Conservation (phyloP, 164 flowering plant species). For the Tetracentron sinense region DNA sequence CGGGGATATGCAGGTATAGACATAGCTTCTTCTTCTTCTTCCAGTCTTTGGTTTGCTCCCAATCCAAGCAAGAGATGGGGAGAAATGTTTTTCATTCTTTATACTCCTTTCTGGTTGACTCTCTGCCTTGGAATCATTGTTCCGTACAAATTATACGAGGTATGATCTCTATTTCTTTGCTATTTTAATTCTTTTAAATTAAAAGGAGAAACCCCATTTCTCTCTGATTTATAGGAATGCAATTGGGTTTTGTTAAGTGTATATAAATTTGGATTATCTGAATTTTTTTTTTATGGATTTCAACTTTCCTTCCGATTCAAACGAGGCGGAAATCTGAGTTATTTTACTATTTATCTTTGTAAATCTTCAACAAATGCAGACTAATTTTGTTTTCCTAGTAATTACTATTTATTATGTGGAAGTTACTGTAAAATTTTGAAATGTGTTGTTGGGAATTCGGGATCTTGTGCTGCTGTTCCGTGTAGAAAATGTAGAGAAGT, state of each 20-base stretch:
- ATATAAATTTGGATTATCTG: too few species aligned
- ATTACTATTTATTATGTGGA: too few species aligned
- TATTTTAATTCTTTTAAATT: not conserved
- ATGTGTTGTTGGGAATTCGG: not conserved
- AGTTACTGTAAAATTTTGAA: not conserved
- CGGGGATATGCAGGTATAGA: conserved; percentile 4
- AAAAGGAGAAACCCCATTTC: too few species aligned
- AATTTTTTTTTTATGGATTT: too few species aligned
- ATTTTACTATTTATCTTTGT: too few species aligned
- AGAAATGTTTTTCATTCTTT: conserved; percentile 76
- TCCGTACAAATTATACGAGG: conserved; percentile 91
- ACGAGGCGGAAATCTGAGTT: too few species aligned
- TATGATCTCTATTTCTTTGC: not conserved
- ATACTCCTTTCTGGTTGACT: conserved; percentile 97
- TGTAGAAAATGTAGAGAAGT: not conserved
- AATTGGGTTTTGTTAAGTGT: too few species aligned
- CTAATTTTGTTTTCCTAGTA: too few species aligned
- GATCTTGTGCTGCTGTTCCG: not conserved
- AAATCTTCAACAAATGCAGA: too few species aligned
- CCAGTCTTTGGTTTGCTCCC: conserved; percentile 67
- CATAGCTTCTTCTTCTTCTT: conserved; percentile 11
- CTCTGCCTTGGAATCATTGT: conserved; percentile 87
- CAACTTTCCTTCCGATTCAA: too few species aligned
- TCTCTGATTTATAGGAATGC: too few species aligned
- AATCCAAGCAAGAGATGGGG: conserved; percentile 97